Base-by-base conservation (phyloP, 495 filamentous ascomycete genomes). In the Daldinia vernicosa region DNA sequence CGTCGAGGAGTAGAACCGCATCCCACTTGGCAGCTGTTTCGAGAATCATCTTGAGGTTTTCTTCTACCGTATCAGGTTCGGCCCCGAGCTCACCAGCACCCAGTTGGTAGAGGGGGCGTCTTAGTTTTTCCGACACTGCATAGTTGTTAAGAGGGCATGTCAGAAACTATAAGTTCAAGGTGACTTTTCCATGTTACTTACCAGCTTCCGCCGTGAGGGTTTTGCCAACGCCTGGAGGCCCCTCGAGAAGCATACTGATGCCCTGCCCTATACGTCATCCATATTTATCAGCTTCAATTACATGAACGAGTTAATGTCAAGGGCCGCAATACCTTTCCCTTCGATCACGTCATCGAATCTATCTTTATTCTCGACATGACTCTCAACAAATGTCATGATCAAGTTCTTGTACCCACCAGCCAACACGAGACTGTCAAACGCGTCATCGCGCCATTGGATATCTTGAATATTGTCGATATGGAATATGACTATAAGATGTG, bases 291-390 rank as follows among this genome's bases (percentile, higher is more conserved):
- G 45, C 26, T 47, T 26, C 15, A 27, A n/a, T 12, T 50, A 4
- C 1, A n/a, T 9, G 1, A 4, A 24, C 9, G n/a, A 6, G 32
- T 26, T 7, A 1, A 35, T 11, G 39, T 14, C n/a, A 12, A 28
- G n/a, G 14, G n/a, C 26, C 17, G 0, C 22, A 5, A 15, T 84
- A 57, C 89, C 89, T 77, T 89, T 89, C 56, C 84, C 83, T 54
- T 78, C 75, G 56, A 87, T 84, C 19, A 87, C 74, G 69, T 88
- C 85, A 68, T 94, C 92, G 67, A 95, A 93, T 55, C 85, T 92
- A 67, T 78, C 77, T 1, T 76, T 80, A 40, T 80, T 76, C 22
- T 80, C 77, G 15, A 80, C 71, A 67, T 85, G 83, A 15, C 77
- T 79, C 70, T 81, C 80, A 32, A 87, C 82, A 8, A 89, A 83